Evolutionary conservation across 495 filamentous ascomycete genomes (phyloP).

Genomic region (Stereocaulon alpinum): DNA sequence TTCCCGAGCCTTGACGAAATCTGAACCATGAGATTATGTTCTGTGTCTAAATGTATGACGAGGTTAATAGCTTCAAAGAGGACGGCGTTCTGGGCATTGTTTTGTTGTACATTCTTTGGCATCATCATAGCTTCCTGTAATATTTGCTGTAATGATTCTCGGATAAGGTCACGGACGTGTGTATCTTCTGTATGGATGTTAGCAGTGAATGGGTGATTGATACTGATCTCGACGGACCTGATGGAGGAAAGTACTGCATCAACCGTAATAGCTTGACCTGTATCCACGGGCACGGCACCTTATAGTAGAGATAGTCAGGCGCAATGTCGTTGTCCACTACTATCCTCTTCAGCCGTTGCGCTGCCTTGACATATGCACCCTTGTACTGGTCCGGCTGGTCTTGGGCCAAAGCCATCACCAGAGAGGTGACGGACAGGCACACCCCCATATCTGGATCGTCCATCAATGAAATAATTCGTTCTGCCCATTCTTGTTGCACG

Average conservation of each 20-base stretch:
- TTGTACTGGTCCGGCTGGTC: conserved; percentile 90
- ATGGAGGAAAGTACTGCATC: conserved; percentile 92
- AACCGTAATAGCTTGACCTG: conserved; percentile 88
- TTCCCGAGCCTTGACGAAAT: conserved; percentile 90
- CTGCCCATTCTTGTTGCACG: conserved; percentile 92
- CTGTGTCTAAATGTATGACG: conserved; percentile 96
- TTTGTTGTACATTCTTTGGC: conserved; percentile 98
- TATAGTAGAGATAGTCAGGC: conserved; percentile 92
- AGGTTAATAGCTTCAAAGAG: conserved; percentile 98
- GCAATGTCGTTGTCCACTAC: conserved; percentile 81
- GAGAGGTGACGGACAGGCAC: conserved; percentile 85
- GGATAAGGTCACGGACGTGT: conserved; percentile 82
- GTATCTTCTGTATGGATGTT: conserved; percentile 58
- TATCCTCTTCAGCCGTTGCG: conserved; percentile 75
- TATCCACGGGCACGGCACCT: conserved; percentile 97
- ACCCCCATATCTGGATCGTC: conserved; percentile 94
- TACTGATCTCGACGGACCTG: conserved; percentile 48
- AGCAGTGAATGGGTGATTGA: conserved; percentile 4
- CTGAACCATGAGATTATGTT: conserved; percentile 90
- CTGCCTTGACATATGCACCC: conserved; percentile 87
- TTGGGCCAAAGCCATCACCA: conserved; percentile 92
- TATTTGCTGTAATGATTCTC: conserved; percentile 82
- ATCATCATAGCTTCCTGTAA: conserved; percentile 84
- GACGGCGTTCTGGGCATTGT: conserved; percentile 97
- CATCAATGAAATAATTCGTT: conserved; percentile 96